Percentiles rank a stretch among this genome's conserved stretches.
Conservation (phyloP, 768 basidiomycete species). For the Melanogaster broomeanus region DNA sequence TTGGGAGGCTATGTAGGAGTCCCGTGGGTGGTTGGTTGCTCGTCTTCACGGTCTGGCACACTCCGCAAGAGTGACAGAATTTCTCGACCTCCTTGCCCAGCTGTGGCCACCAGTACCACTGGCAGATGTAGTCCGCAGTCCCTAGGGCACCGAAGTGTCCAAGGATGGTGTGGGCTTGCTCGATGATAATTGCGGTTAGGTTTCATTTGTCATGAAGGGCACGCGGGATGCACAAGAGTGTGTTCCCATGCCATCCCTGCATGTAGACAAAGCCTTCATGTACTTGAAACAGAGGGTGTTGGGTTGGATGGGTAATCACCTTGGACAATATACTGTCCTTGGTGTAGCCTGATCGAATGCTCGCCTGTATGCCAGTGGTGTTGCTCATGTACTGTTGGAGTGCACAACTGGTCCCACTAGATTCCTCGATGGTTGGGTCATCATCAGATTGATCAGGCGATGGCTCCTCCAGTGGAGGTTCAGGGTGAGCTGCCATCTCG, state of each 20-base stretch:
- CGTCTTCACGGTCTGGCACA: slow-evolving; percentile 25
- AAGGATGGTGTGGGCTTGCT: slow-evolving; percentile 29
- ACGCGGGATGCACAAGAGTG: slow-evolving; percentile 18
- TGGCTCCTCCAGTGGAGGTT: too few relatives aligned
- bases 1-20: slow-evolving; percentile 3
- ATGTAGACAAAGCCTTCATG: neutral
- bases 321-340: neutral
- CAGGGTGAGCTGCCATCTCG: too few relatives aligned
- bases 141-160: slow-evolving; percentile 34
- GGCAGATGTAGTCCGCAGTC: slow-evolving; percentile 29
- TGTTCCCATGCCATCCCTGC: neutral
- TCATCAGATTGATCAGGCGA: too few relatives aligned
- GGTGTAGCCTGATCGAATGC: too few relatives aligned
- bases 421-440: too few relatives aligned
- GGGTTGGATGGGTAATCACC: neutral
- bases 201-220: slow-evolving; percentile 6
- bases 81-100: neutral
- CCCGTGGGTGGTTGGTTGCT: slow-evolving; percentile 17
- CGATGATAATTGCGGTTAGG: slow-evolving; percentile 19
- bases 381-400: too few relatives aligned
- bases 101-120: slow-evolving; percentile 2
- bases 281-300: neutral
- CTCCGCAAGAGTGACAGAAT: neutral
- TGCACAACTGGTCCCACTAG: too few relatives aligned
- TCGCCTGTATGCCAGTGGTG: too few relatives aligned